Base-by-base conservation (phyloP, 805 yeast species). In the Tetrapisispora pingtungensis region DNA sequence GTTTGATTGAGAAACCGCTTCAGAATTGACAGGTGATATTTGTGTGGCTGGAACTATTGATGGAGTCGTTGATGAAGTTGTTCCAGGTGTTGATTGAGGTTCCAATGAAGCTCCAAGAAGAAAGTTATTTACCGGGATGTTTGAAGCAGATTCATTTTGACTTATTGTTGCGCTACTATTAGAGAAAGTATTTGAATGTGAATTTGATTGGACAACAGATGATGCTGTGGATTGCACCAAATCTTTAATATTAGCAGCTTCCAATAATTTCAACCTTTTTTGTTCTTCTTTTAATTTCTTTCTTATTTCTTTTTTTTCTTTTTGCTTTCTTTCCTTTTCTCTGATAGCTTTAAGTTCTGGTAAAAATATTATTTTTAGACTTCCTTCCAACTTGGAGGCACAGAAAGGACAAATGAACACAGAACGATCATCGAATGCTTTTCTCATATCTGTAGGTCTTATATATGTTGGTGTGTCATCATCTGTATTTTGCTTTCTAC, bases 291-390 rank as follows among this genome's bases (percentile, higher is more conserved):
- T 58, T 20, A 48, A 44, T 40, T 43, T 47, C 34, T 57, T 56
- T 39, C 62, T 52, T 37, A 48, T 53, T 41, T 59, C 64, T 19
- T 58, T 55, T 27, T 61, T 63, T 36, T 58, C 57, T 24, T 50
- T 55, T 30, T 48, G 52, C 33, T 53, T 56, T 35, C 49, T 53
- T 43, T 57, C 56, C 31, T 54, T 55, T 8, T 43, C 44, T 33
- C 63, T 51, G 3, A 54, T 33, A 3, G 50, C 37, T 17, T 41
- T 49, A 27, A 62, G 45, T 41, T 61, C 64, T 31, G 54, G 54
- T 4, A 46, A 44, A 47, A 61, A 60, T 10, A 39, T 47, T 7
- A 24, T 38, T 3, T 64, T 49, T 36, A 59, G 43, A 10, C 54
- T 55, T 7, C 41, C 36, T 40, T 62, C 65, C 22, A 50, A 35